Base-by-base conservation (phyloP, 306 rosid species). In the Inga leiocalycina region DNA sequence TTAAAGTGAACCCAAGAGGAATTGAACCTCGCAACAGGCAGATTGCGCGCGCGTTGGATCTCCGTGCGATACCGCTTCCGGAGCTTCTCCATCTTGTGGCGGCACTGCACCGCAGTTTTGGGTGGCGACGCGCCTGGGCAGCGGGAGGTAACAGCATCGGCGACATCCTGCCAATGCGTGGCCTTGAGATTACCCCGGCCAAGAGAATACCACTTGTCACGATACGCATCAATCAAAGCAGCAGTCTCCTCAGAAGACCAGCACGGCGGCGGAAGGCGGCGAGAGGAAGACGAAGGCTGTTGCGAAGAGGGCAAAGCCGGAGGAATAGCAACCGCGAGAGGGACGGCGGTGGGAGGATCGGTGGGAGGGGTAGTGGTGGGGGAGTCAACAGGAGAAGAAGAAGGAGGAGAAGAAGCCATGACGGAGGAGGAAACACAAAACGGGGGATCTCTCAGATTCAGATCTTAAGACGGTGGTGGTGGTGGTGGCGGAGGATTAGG, bases 261-360 rank as follows among this genome's bases (percentile, higher is more conserved):
- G 59, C 98, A 95, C 2, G 98, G 98, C 6, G 98, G 98, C 0
- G 98, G 98, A 2, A 93, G 93, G 49, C 98, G 97, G 10, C 99
- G 92, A 10, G 92, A 49, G 10, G 89, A 16, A 0, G 87, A 5
- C 8, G 34, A 24, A 22, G 67, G 54, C 54, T 12, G 34, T 14
- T 11, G 70, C 37, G 8, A 13, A 2, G 88, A 79, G 3, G 70
- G 73, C 1, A 84, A 9, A 13, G 41, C 69, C 1, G 85, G 70
- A 13, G 70, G 70, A 2, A 30, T 13, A 13, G 70, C 81, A 4
- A 89, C 79, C 5, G 81, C 73, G 7, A 89, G 79, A 3, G 81
- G 81, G 4, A 82, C 81, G 9, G 78, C 85, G 10, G 81, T 41
- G 39, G 86, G 90, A 0, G 89, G 90, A 11, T 74, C 92, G 2